Base-by-base conservation (phyloP, 805 yeast species). In the Kodamaea hsintzibuensis region DNA sequence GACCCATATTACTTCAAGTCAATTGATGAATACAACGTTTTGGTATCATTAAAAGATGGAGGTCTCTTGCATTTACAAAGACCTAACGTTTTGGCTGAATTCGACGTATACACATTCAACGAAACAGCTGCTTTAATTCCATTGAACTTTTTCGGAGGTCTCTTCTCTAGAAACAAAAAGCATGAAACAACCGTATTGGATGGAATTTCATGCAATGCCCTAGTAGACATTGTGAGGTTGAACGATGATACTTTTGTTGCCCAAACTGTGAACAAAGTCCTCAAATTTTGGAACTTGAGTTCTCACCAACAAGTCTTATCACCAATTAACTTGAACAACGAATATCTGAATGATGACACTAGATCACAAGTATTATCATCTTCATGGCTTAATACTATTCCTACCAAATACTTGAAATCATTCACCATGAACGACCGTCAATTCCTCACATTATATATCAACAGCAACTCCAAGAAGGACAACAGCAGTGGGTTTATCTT, bases 11-110 rank as follows among this genome's bases (percentile, higher is more conserved):
- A 77, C 17, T 60, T 88, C 56, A 72, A 76, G 49, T 66, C 86
- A 0, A 67, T 84, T 13, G 77, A 81, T 33, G 57, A 70, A 0
- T 61, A 64, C 2, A 76, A 79, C 45, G 63, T 84, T 7, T 65
- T 91, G 2, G 82, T 87, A 0, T 76, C 90, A 3, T 73, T 91
- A 48, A 77, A 78, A 44, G 96, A 92, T 69, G 97, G 98, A 22
- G 90, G 92, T 1, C 66, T 91, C 42, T 69, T 90, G 49, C 85
- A 84, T 45, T 72, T 88, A 54, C 60, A 62, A 37, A 72, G 83
- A 59, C 42, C 59, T 0, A n/a, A 25, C 12, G 44, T 52, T 9
- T 65, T 76, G 27, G 58, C 56, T 2, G 73, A 68, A 19, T 66
- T 72, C 42, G 81, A 71, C 53, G 82, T 80, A 8, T 67, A 65